Percentiles rank a stretch among this genome's conserved stretches.
Evolutionary conservation across 192 early-diverging fungal genomes (phyloP).

Genomic region (Dispira simplex): DNA sequence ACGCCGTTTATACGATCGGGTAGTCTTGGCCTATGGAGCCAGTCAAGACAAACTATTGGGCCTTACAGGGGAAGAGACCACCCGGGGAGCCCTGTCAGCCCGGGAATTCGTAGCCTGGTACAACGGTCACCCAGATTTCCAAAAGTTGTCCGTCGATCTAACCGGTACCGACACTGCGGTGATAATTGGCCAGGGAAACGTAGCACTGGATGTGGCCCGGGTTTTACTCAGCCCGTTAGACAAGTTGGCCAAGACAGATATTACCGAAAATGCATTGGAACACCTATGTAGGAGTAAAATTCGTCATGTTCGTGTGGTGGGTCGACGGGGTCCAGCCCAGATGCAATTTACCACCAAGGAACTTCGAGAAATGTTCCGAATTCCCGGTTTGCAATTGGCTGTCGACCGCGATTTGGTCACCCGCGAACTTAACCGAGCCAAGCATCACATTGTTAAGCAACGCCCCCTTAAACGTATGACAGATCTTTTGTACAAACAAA

Average conservation of each 20-base stretch:
- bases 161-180: slow-evolving; percentile 52
- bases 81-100: neutral
- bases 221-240: slow-evolving; percentile 61
- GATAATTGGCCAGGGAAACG: slow-evolving; percentile 88
- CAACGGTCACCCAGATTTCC: slow-evolving; percentile 68
- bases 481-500: slow-evolving; percentile 55
- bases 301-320: slow-evolving; percentile 73
- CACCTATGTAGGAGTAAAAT: slow-evolving; percentile 47
- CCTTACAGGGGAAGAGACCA: slow-evolving; percentile 45
- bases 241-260: slow-evolving; percentile 69
- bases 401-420: slow-evolving; percentile 44
- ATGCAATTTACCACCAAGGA: slow-evolving; percentile 93
- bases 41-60: slow-evolving; percentile 50
- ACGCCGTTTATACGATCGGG: slow-evolving; percentile 44
- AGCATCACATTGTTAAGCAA: slow-evolving; percentile 21
- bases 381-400: slow-evolving; percentile 44
- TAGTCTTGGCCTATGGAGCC: slow-evolving; percentile 79
- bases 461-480: slow-evolving; percentile 73
- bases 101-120: slow-evolving; percentile 55
- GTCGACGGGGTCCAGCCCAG: slow-evolving; percentile 84
- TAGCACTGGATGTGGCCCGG: slow-evolving; percentile 82
- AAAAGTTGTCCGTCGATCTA: slow-evolving; percentile 39
- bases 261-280: slow-evolving; percentile 57
- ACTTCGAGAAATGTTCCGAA: slow-evolving; percentile 75
- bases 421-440: slow-evolving; percentile 27